These are phyloP conservation scores for Colletotrichum aenigma DNA, from an alignment of 2,329 filamentous ascomycete genomes.

Conservation along the genomic window DNA sequence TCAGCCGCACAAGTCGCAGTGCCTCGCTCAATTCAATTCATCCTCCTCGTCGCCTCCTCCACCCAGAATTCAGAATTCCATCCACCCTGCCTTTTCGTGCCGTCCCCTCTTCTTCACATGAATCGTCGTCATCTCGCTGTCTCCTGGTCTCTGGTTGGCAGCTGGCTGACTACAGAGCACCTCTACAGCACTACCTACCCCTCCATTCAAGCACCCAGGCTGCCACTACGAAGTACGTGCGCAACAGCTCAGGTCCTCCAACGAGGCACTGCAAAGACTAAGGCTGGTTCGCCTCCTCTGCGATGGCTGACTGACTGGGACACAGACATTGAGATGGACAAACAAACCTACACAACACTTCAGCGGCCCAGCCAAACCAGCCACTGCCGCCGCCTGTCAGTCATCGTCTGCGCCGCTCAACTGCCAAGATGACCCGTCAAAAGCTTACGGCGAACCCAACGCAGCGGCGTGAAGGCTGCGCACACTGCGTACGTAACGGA, in stretches of 20 bases:
- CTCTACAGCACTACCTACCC: not conserved
- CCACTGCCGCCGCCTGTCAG: not conserved
- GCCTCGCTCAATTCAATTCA: not conserved
- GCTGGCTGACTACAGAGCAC: not conserved
- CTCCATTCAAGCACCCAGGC: not conserved
- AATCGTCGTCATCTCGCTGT: not conserved
- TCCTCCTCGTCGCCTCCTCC: not conserved
- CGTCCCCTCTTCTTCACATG: not conserved
- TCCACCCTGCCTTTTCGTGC: not conserved
- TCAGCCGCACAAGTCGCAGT: not conserved
- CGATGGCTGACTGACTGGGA: not conserved
- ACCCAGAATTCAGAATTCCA: not conserved
- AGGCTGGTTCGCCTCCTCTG: not conserved
- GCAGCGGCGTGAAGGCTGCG: not conserved
- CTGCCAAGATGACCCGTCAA: not conserved
- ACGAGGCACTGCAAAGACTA: not conserved
- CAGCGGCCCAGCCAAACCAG: not conserved
- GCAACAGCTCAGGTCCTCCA: not conserved
- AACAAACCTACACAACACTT: not conserved
- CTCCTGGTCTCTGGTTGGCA: not conserved
- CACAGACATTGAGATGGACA: not conserved
- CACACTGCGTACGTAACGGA: not conserved
- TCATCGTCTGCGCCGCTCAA: not conserved
- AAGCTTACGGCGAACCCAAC: conserved; percentile 6
- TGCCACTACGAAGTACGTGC: not conserved